Percentiles rank a stretch among this genome's conserved stretches.
These are phyloP conservation scores for Athelia sp. DNA, from an alignment of 1,284 basidiomycete genomes.

Conservation along the genomic window DNA sequence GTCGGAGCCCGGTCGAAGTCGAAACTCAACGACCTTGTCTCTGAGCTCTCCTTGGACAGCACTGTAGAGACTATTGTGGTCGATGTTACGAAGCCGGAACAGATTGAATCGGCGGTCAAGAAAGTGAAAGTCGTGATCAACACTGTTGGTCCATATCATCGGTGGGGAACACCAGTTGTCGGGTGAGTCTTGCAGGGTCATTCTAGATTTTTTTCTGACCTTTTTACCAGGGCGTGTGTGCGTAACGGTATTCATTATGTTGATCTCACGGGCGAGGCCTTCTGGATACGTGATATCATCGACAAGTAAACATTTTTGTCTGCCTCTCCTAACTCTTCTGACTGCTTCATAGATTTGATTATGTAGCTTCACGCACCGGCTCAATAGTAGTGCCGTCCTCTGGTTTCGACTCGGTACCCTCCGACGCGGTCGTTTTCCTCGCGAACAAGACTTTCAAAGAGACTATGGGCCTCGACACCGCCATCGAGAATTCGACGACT, in stretches of 20 bases:
- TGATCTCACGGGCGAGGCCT: conserved; percentile 50
- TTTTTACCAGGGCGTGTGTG: conserved; percentile 20
- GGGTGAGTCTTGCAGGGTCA: conserved; percentile 7
- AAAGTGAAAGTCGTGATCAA: conserved; percentile 33
- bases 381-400: conserved; percentile 67
- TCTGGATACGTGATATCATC: conserved; percentile 48
- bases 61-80: conserved; percentile 24
- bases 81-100: conserved; percentile 23
- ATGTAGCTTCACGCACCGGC: conserved; percentile 56
- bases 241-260: conserved; percentile 41
- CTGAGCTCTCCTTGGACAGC: conserved; percentile 28
- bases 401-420: conserved; percentile 71
- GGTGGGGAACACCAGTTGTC: conserved; percentile 29
- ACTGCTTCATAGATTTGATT: conserved; percentile 45
- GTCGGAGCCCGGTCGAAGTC: conserved; percentile 27
- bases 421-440: conserved; percentile 59
- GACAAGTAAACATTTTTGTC: conserved; percentile 25
- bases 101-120: conserved; percentile 26
- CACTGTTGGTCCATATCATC: conserved; percentile 32
- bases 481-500: conserved; percentile 31
- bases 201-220: not conserved
- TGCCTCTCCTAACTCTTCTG: not conserved
- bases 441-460: conserved; percentile 38
- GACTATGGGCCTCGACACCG: conserved; percentile 8
- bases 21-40: conserved; percentile 36